Evolutionary conservation across 805 yeast genomes (phyloP), one percentile per base, ranked within the genome.

Genomic region (Cyberlindnera euphorbiae): DNA sequence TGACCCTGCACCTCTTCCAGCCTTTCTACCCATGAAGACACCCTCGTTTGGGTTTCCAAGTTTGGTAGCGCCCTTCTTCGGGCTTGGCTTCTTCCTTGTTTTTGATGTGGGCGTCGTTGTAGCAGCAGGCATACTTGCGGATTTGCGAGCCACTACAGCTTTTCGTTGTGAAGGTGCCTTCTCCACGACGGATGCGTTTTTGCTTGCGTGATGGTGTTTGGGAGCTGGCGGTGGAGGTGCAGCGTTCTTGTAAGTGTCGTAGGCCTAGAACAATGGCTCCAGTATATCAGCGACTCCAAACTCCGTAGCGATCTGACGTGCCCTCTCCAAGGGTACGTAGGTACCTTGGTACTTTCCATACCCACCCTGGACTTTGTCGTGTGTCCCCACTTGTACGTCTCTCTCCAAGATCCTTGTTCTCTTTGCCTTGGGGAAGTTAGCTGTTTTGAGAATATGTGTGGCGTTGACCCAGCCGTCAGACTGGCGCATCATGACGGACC

Each of bases 311-410:
- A 86, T 71, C 44, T 71, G 75, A 17, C 66, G 61, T 1, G 96
- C 97, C 33, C 84, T 75, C 6, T 71, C 77, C 44, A 85, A 61
- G 0, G 97, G 97, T 8, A 89, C 89, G 96, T 96, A 89, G 3
- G 97, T 89, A 13, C 96, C 97, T 60, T 90, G 97, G 60, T 88
- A 90, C 55, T 89, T 81, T 36, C 97, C 97, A 57, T 88, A 89
- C 3, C 97, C 97, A 44, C 97, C 97, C 60, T 89, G 97, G 16
- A 89, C 87, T 58, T 90, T 90, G 53, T 89, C 96, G 58, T 89
- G 97, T 14, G 69, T 62, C 5, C 95, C 95, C 28, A 73, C 74
- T 55, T 90, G 96, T n/a, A 90, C 95, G 45, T 89, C 96, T 52
- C 82, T 78, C 57, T 89, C 97, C 49, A 89, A 70, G 44, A 89